Evolutionary conservation across 495 filamentous ascomycete genomes (phyloP), one percentile per base, ranked within the genome.

Genomic region (Podospora didyma): DNA sequence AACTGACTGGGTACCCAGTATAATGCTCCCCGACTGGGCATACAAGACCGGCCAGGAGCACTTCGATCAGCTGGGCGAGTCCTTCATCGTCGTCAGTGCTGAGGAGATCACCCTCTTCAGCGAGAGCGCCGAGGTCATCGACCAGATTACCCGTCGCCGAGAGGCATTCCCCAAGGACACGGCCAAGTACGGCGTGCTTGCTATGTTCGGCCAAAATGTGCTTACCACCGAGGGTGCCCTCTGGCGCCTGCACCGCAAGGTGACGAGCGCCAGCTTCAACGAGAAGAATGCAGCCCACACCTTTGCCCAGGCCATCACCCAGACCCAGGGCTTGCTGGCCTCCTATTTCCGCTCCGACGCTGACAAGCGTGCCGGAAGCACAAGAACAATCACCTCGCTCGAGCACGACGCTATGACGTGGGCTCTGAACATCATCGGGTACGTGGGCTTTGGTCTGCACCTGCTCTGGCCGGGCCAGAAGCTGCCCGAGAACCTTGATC

Each of bases 201-300:
- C 76, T 19, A 73, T 88, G 46, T 89, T 82, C 62, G 87, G 87
- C 24, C 66, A 70, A 12, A 90, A 86, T 62, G 75, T 90, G 3
- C 74, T 89, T 22, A 81, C 78, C 1, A 79, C 84, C 11, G 86
- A 89, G 62, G 86, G 84, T 17, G 59, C 73, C 16, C 47, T 72
- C 9, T 90, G 87, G 87, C 75, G 83, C 48, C 74, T 80, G 67
- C 87, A 90, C 66, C 79, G 87, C 49, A 88, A 86, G 67, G 79
- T 86, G 20, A 86, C 84, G 0, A 78, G 82, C 24, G 82, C 85
- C 20, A 81, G 82, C 20, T 90, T 90, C 66, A 83, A 83, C 46
- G 87, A 89, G 72, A 86, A 79, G 72, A 89, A 89, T 69, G 86
- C 87, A 51, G 77, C 78, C 3, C 57, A 85, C 49, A 84, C 87